These are phyloP conservation scores for Cinchona pubescens DNA, from an alignment of 257 asterid genomes.

Conservation along the genomic window DNA sequence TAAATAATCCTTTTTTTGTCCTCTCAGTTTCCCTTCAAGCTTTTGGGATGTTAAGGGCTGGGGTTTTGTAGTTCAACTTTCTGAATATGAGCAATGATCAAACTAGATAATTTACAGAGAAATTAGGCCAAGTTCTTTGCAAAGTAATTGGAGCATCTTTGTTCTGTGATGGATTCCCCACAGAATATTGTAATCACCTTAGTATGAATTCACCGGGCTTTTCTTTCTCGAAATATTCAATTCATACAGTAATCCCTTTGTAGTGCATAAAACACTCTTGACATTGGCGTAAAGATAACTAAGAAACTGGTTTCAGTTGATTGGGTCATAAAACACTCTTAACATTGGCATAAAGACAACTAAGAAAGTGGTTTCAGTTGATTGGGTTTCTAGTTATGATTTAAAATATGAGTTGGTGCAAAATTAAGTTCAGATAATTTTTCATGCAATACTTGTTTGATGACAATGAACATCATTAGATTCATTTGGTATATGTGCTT, in stretches of 20 bases:
- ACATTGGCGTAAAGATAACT: neutral
- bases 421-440: neutral
- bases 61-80: neutral
- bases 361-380: neutral
- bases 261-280: neutral
- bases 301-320: neutral
- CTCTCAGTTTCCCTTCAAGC: neutral
- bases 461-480: neutral
- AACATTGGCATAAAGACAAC: neutral
- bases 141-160: neutral
- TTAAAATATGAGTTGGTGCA: neutral
- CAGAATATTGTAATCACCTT: neutral
- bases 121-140: neutral
- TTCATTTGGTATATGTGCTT: neutral
- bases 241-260: neutral
- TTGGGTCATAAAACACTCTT: no score
- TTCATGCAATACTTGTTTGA: neutral
- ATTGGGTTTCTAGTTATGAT: neutral
- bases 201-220: neutral
- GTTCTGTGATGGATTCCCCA: neutral
- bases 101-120: neutral
- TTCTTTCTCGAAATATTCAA: neutral
- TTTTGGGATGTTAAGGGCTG: neutral
- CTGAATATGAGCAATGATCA: neutral
- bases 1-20: slow-evolving; percentile 21